phyloP scores from a whole-genome alignment of 192 early-diverging fungal genomes.

The Physocladia obscura region DNA sequence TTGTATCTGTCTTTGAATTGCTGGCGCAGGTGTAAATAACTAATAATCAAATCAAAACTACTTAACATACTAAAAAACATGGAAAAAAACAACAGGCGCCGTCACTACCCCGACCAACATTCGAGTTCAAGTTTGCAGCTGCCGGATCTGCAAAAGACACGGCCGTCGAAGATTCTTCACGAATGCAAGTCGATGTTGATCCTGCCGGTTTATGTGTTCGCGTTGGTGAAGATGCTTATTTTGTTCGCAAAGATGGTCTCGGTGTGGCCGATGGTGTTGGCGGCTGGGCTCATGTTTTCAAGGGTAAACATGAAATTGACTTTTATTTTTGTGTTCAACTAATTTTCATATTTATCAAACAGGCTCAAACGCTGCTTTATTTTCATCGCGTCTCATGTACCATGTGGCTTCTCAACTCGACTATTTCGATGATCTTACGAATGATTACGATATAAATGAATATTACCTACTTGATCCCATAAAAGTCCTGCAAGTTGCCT shows the following conservation, averaged over 20 bases:
- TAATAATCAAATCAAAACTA: too few relatives aligned
- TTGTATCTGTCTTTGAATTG: too few relatives aligned
- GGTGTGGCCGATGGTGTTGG: conserved; percentile 96
- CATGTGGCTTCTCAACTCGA: conserved; percentile 80
- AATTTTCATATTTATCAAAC: conserved; percentile 11
- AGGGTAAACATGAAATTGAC: conserved; percentile 16
- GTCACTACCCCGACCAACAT: conserved; percentile 38
- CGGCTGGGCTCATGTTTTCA: conserved; percentile 76
- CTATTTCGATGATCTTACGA: conserved; percentile 79
- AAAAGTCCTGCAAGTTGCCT: conserved; percentile 78
- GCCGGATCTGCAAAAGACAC: conserved; percentile 55
- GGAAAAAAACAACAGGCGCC: not conserved
- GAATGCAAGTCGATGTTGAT: not conserved
- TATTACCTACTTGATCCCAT: conserved; percentile 79
- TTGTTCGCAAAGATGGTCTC: conserved; percentile 77
- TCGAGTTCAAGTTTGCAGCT: conserved; percentile 61
- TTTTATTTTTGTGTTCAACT: conserved; percentile 11
- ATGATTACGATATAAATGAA: conserved; percentile 65
- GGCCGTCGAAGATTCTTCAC: not conserved
- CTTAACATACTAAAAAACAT: not conserved
- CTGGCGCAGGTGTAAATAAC: too few relatives aligned
- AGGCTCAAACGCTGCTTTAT: conserved; percentile 89
- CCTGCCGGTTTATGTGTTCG: conserved; percentile 38
- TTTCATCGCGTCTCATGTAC: conserved; percentile 93
- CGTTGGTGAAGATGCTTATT: conserved; percentile 95